phyloP scores from a whole-genome alignment of 208 protist genomes.

The Paratrypanosoma confusum region DNA sequence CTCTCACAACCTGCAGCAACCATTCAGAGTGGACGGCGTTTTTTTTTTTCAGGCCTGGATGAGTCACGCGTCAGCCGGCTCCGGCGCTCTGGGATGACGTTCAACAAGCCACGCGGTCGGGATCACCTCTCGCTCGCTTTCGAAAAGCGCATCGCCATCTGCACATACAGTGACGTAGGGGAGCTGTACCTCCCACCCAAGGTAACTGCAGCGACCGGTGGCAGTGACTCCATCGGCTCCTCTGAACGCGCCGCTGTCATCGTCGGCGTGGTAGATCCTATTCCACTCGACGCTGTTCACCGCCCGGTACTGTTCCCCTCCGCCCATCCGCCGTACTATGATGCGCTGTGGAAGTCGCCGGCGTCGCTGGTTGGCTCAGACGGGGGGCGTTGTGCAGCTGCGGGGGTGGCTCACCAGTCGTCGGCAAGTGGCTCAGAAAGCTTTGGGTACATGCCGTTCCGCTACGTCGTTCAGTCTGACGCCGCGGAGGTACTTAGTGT shows the following conservation, averaged over 20 bases:
- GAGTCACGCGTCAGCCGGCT: constrained; percentile 49
- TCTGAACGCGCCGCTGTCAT: no score
- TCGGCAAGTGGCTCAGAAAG: no score
- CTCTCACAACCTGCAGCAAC: no score
- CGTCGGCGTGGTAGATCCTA: constrained; percentile 58
- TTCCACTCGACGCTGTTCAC: constrained; percentile 19
- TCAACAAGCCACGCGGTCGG: constrained; percentile 71
- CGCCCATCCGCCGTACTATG: constrained; percentile 51
- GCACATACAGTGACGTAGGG: constrained; percentile 10
- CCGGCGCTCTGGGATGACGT: constrained; percentile 42
- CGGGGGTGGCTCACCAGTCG: no score
- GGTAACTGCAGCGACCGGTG: no score
- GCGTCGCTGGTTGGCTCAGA: neutral
- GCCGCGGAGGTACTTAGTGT: no score
- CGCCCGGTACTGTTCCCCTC: constrained; percentile 35
- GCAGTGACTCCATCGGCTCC: no score
- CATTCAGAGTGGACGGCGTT: no score
- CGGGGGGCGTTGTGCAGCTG: no score
- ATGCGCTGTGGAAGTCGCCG: neutral
- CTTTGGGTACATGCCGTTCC: no score
- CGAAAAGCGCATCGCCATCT: constrained; percentile 45
- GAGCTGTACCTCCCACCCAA: constrained; percentile 27
- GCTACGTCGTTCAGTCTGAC: no score
- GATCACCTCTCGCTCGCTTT: constrained; percentile 64
- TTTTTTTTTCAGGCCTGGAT: constrained; percentile 65